Conservation (phyloP, 2,329 filamentous ascomycete genomes). For the Colletotrichum cuscutae region DNA sequence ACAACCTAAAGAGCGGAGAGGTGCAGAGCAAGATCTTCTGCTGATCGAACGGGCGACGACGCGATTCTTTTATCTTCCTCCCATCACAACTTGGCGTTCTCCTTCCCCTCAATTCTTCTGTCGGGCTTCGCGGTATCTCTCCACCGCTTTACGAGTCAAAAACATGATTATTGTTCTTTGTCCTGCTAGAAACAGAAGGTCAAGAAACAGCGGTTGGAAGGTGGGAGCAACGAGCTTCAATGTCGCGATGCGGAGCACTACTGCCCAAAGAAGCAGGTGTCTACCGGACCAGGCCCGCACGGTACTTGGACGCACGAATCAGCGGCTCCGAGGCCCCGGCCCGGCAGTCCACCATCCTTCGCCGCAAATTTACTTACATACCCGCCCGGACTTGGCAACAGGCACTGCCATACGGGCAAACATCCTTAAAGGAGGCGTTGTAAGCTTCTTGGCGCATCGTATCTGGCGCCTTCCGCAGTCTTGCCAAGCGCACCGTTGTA, state of each 20-base stretch:
- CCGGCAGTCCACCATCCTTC: constrained; percentile 31
- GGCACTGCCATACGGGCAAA: constrained; percentile 9
- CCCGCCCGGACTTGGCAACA: constrained; percentile 28
- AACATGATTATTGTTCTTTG: background rate
- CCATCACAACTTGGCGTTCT: constrained; percentile 4
- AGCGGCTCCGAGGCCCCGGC: constrained; percentile 5
- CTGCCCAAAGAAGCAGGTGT: constrained; percentile 33
- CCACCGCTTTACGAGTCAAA: constrained; percentile 12
- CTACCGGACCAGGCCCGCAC: constrained; percentile 13
- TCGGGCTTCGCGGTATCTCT: background rate
- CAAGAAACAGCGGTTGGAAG: background rate
- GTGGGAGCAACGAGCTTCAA: constrained; percentile 6
- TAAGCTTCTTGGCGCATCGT: constrained; percentile 2
- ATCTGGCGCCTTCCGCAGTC: constrained; percentile 6
- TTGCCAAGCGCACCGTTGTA: constrained; percentile 28
- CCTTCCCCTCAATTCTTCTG: background rate
- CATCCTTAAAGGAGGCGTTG: constrained; percentile 2
- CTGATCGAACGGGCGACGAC: background rate
- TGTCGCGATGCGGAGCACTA: constrained; percentile 26
- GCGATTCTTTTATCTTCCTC: constrained; percentile 17
- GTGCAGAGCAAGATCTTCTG: background rate
- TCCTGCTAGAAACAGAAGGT: constrained; percentile 29
- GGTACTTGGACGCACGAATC: constrained; percentile 24
- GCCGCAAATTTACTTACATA: constrained; percentile 28
- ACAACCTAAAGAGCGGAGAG: constrained; percentile 10